phyloP scores from a whole-genome alignment of 257 asterid species.

The Solanum rostratum region DNA sequence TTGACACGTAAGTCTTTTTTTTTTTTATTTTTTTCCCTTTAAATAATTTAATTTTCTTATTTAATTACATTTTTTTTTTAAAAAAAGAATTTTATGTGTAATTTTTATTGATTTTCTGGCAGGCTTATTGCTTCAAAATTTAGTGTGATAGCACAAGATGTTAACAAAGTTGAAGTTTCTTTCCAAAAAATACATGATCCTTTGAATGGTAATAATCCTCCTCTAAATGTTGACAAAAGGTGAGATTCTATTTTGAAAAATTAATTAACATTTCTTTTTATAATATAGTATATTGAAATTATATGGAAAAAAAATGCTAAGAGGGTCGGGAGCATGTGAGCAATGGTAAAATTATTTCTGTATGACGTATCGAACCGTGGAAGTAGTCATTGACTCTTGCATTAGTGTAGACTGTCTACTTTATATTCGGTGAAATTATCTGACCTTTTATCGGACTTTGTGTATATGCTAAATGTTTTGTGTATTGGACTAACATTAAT shows the following conservation, averaged over 20 bases:
- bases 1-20: slow-evolving; percentile 3
- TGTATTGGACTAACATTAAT: no score
- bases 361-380: neutral
- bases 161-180: slow-evolving; percentile 20
- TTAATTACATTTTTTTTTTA: neutral
- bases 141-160: slow-evolving; percentile 6
- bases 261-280: neutral
- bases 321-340: neutral
- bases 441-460: neutral
- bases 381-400: no score
- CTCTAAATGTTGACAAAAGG: slow-evolving; percentile 25
- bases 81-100: neutral
- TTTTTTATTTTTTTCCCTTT: no score
- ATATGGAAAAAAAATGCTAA: neutral
- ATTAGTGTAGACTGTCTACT: no score
- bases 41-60: neutral
- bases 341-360: neutral
- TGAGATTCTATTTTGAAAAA: neutral
- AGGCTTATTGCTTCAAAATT: slow-evolving; percentile 18
- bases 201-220: neutral
- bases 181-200: slow-evolving; percentile 21
- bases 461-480: no score
- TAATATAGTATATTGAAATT: neutral
- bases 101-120: neutral
- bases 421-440: no score